Percentiles rank a stretch among this genome's conserved stretches.
Evolutionary conservation across 768 basidiomycete genomes (phyloP).

Genomic region (Leccinum subgranulosum): DNA sequence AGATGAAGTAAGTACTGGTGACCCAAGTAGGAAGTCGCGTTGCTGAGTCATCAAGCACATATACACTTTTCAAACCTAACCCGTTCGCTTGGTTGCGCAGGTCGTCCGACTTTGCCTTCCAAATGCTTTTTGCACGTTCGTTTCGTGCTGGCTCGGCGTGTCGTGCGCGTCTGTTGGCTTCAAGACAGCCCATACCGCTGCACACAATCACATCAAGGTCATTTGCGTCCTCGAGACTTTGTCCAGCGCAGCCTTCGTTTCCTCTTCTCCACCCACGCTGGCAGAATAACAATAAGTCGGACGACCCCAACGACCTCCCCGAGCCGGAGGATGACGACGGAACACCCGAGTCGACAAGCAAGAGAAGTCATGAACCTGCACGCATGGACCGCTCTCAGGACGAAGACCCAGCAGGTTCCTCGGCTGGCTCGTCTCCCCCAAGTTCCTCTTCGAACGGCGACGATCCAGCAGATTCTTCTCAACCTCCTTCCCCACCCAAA

Average conservation of each 20-base stretch:
- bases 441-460: slow-evolving; percentile 33
- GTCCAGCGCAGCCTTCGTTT: slow-evolving; percentile 30
- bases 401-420: slow-evolving; percentile 32
- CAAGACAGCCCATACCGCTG: slow-evolving; percentile 2
- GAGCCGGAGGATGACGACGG: slow-evolving; percentile 26
- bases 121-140: slow-evolving; percentile 23
- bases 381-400: slow-evolving; percentile 29
- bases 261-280: slow-evolving; percentile 35
- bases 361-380: slow-evolving; percentile 15
- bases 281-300: slow-evolving; percentile 34
- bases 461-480: slow-evolving; percentile 36
- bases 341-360: slow-evolving; percentile 18
- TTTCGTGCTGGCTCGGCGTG: slow-evolving; percentile 14
- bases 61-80: not conserved
- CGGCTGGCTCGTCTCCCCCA: slow-evolving; percentile 28
- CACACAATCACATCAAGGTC: slow-evolving; percentile 19
- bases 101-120: slow-evolving; percentile 9
- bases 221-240: slow-evolving; percentile 25
- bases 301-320: slow-evolving; percentile 21
- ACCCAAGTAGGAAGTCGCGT: not conserved
- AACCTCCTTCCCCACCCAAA: slow-evolving; percentile 25
- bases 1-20: no score
- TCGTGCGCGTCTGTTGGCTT: slow-evolving; percentile 12
- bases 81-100: slow-evolving; percentile 12
- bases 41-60: not conserved